Base-by-base conservation (phyloP, 352 stramenopile genomes). In the Peronospora farinosa region DNA sequence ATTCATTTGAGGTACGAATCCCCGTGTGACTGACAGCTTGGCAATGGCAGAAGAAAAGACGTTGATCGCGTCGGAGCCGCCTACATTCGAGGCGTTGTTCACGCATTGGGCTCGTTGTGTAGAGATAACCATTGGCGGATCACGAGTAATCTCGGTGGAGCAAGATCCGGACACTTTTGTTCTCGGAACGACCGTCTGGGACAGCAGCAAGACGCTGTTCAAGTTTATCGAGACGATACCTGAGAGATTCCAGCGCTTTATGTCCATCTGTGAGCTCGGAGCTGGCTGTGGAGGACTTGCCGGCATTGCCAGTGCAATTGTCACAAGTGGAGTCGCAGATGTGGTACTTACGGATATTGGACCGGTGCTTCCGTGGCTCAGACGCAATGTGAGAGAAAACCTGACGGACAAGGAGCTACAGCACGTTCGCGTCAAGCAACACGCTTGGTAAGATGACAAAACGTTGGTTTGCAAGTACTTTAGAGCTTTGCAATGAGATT, bases 81-180 rank as follows among this genome's bases (percentile, higher is more conserved):
- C 85, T 12, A 73, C 65, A n/a, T 80, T 84, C 61, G 78, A 89
- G 63, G 65, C 77, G 27, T 78, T 60, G 44, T 89, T 89, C 63
- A 89, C 78, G 33, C 78, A 89, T 60, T 89, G 75, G 78, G 79
- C 75, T 52, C 75, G 75, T n/a, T 78, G 59, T 59, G 73, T 89
- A 19, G 73, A 87, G 35, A 68, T 87, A n/a, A 30, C 60, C 12
- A 78, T 77, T 47, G 65, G 54, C n/a, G 53, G 50, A 9, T 40
- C 23, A 12, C 69, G 78, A 37, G 67, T 86, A 43, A 42, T 92
- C 32, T 60, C 70, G 0, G 68, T 78, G 15, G 69, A 77, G 55
- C 81, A 92, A 47, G 81, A 92, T 27, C 81, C 81, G 16, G 74
- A 87, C 65, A 89, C 81, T 53, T 88, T 88, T 60, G 72, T 92